Evolutionary conservation across 257 asterid genomes (phyloP).

Genomic region (Voacanga thouarsii): DNA sequence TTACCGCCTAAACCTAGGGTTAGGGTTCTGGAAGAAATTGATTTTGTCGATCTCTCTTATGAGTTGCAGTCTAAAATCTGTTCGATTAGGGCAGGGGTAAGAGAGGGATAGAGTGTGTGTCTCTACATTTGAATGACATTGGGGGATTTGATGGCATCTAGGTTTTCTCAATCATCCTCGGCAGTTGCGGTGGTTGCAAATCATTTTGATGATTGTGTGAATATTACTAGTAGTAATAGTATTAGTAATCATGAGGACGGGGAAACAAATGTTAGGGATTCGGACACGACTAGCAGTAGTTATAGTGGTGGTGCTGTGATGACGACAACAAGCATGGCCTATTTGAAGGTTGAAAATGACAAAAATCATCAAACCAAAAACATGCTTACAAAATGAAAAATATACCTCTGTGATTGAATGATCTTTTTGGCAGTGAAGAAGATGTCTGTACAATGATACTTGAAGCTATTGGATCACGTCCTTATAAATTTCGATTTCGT

Average conservation of each 20-base stretch:
- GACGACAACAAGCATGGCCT: constrained; percentile 81
- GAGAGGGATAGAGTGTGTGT: constrained; percentile 17
- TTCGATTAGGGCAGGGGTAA: constrained; percentile 81
- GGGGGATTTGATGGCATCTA: constrained; percentile 93
- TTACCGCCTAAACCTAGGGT: constrained; percentile 13
- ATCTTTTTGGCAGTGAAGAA: too few relatives aligned
- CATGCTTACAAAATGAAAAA: too few relatives aligned
- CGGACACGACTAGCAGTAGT: constrained; percentile 68
- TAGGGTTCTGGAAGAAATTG: constrained; percentile 36
- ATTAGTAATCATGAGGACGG: constrained; percentile 29
- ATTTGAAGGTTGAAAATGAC: too few relatives aligned
- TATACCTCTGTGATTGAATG: too few relatives aligned
- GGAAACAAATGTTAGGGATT: constrained; percentile 58
- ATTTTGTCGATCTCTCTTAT: constrained; percentile 34
- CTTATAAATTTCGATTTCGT: too few relatives aligned
- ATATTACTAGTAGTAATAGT: constrained; percentile 17
- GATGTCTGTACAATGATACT: too few relatives aligned
- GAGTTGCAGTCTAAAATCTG: constrained; percentile 64
- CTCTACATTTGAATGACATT: constrained; percentile 41
- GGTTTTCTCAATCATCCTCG: constrained; percentile 79
- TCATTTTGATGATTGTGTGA: constrained; percentile 65
- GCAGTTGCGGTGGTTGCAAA: constrained; percentile 55
- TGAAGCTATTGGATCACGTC: too few relatives aligned
- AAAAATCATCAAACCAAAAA: too few relatives aligned
- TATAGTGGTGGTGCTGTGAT: constrained; percentile 36